phyloP scores from a whole-genome alignment of 331 rosid species.

The Arachis monticola region DNA sequence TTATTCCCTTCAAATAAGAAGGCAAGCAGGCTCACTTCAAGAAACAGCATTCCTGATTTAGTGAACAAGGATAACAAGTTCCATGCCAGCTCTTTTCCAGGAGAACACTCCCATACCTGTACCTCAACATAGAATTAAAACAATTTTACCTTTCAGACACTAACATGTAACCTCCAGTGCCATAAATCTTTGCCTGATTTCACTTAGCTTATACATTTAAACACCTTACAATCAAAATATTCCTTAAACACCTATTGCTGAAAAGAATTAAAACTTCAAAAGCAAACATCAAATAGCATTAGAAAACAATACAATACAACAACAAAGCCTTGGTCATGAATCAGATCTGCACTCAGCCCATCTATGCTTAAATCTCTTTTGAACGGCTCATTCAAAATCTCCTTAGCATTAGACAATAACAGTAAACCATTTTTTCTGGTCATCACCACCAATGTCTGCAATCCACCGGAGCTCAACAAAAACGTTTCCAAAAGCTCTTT shows the following conservation, averaged over 20 bases:
- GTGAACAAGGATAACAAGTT: slow-evolving; percentile 80
- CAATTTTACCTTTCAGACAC: slow-evolving; percentile 5
- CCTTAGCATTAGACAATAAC: too few species aligned
- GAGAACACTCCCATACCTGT: slow-evolving; percentile 86
- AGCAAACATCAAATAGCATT: neutral
- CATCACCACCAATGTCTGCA: neutral
- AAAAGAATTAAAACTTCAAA: neutral
- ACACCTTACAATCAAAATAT: neutral
- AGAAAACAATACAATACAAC: neutral
- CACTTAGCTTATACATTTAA: neutral
- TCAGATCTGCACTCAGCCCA: too few species aligned
- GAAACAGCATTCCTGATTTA: slow-evolving; percentile 88
- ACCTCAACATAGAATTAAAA: slow-evolving; percentile 29
- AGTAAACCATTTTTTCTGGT: neutral
- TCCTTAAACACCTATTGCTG: neutral
- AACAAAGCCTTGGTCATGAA: too few species aligned
- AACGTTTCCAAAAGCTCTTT: too few species aligned
- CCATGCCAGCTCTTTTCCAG: slow-evolving; percentile 77
- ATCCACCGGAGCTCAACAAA: too few species aligned
- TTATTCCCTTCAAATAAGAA: slow-evolving; percentile 88
- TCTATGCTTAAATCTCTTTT: too few species aligned
- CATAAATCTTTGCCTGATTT: neutral
- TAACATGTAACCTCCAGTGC: neutral
- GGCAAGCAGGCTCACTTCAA: slow-evolving; percentile 96
- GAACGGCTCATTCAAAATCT: too few species aligned